Conservation (phyloP, 768 basidiomycete genomes). For the Russula emetica region DNA sequence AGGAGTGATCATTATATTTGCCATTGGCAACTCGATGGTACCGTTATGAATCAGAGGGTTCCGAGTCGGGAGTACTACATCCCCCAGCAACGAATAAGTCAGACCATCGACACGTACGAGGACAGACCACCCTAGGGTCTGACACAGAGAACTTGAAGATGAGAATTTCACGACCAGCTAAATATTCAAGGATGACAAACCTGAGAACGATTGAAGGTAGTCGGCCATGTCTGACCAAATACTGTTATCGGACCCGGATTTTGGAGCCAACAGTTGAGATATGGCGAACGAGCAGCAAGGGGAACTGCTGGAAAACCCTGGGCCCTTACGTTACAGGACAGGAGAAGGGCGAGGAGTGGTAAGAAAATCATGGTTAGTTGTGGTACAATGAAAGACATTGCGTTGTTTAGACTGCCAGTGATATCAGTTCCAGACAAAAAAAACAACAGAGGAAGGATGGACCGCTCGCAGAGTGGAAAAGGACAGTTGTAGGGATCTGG, state of each 20-base stretch:
- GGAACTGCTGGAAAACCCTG: no score
- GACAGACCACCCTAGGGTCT: constrained; percentile 22
- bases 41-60: neutral
- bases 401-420: neutral
- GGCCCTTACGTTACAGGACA: neutral
- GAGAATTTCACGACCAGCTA: neutral
- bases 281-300: constrained; percentile 32
- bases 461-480: neutral
- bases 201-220: constrained; percentile 11
- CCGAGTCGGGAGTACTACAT: no score
- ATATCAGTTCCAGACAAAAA: neutral
- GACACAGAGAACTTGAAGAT: neutral
- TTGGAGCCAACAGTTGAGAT: constrained; percentile 29
- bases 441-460: neutral
- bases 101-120: constrained; percentile 14
- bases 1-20: constrained; percentile 38
- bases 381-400: neutral
- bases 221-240: constrained; percentile 27
- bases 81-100: constrained; percentile 28
- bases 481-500: no score
- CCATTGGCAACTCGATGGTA: no score
- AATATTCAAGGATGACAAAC: neutral
- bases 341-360: neutral
- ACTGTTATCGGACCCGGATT: no score
- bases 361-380: neutral